Percentiles rank a stretch among this genome's conserved stretches.
These are phyloP conservation scores for Fusarium nygamai DNA, from an alignment of 2,329 filamentous ascomycete species.

Conservation along the genomic window DNA sequence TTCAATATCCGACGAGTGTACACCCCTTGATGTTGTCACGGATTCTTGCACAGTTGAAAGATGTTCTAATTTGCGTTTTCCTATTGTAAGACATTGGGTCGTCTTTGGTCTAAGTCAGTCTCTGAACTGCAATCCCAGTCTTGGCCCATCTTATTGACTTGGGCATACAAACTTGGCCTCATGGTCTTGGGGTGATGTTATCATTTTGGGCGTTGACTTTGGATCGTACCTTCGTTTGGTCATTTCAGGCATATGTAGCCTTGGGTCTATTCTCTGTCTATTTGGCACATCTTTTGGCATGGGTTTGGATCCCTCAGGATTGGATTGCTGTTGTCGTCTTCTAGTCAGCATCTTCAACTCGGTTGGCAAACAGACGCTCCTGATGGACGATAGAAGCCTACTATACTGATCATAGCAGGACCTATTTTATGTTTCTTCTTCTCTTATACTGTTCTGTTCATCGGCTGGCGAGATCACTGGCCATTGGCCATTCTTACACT, in stretches of 20 bases:
- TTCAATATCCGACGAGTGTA: background rate
- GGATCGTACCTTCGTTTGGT: background rate
- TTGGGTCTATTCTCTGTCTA: background rate
- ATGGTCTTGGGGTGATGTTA: background rate
- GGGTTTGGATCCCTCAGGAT: background rate
- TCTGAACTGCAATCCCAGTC: background rate
- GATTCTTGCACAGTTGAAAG: too few relatives aligned
- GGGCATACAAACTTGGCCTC: background rate
- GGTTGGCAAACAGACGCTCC: background rate
- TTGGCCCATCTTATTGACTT: background rate
- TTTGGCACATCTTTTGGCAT: background rate
- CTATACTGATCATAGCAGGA: too few relatives aligned
- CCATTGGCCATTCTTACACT: background rate
- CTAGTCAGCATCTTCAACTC: background rate
- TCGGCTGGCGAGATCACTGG: background rate
- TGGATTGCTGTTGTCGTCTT: background rate
- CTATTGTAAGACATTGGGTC: too few relatives aligned
- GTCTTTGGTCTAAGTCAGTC: background rate
- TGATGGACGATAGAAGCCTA: background rate
- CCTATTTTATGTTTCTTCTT: background rate
- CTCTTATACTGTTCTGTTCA: accelerated
- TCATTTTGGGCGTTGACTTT: background rate
- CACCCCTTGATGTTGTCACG: too few relatives aligned
- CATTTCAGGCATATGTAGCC: background rate
- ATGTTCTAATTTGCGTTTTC: background rate